phyloP scores from a whole-genome alignment of 2,329 filamentous ascomycete species.

The Xylariaceae sp. region DNA sequence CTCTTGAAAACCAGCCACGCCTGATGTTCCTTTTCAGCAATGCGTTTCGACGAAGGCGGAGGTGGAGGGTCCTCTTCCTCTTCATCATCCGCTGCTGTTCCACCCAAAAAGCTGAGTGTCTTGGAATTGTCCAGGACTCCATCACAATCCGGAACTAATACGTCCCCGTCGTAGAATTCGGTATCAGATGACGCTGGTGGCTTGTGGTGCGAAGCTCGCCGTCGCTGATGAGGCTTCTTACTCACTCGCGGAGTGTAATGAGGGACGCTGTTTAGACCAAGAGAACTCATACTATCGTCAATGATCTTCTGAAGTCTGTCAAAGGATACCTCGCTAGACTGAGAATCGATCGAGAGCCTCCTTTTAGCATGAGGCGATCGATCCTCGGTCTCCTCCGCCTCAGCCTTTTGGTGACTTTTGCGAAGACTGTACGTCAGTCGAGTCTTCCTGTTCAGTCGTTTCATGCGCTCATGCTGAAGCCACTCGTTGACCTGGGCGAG shows the following conservation, averaged over 20 bases:
- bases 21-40: slow-evolving; percentile 62
- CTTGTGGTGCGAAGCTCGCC: slow-evolving; percentile 38
- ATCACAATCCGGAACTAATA: slow-evolving; percentile 78
- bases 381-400: slow-evolving; percentile 17
- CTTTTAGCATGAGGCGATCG: slow-evolving; percentile 23
- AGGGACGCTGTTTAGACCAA: slow-evolving; percentile 46
- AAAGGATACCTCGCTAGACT: slow-evolving; percentile 66
- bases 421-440: slow-evolving; percentile 39
- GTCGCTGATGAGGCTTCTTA: slow-evolving; percentile 36
- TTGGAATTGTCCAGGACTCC: slow-evolving; percentile 84
- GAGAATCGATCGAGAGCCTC: slow-evolving; percentile 56
- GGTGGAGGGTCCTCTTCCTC: slow-evolving; percentile 1
- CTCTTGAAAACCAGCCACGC: slow-evolving; percentile 85
- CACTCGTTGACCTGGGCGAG: slow-evolving; percentile 74
- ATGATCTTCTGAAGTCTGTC: slow-evolving; percentile 78
- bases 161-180: slow-evolving; percentile 75
- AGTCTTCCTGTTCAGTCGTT: slow-evolving; percentile 53
- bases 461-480: slow-evolving; percentile 73
- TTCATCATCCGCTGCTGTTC: slow-evolving; percentile 40
- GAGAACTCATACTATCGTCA: slow-evolving; percentile 56
- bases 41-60: slow-evolving; percentile 39
- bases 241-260: slow-evolving; percentile 41
- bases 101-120: slow-evolving; percentile 70
- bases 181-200: slow-evolving; percentile 67
- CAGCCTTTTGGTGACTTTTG: slow-evolving; percentile 35